Base-by-base conservation (phyloP, 345 rosid genomes). In the Cardamine chenopodiifolia region DNA sequence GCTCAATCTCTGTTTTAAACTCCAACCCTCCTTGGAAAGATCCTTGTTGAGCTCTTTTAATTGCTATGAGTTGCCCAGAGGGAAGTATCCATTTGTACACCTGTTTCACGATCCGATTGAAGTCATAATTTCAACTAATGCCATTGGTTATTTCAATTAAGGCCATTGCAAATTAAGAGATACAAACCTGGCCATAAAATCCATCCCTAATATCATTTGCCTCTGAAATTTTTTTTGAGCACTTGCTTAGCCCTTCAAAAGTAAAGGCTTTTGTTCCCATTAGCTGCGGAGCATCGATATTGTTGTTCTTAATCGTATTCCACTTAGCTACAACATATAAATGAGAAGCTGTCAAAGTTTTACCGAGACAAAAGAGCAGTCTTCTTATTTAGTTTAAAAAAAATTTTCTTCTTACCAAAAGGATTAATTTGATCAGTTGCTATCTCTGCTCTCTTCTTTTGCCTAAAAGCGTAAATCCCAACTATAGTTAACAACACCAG, bases 1-100 rank as follows among this genome's bases (percentile, higher is more conserved):
- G 92, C 77, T 90, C 96, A 39, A 86, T 86, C 83, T 88, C 93
- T 42, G 83, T 90, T 74, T 90, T 90, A 80, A 90, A 86, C 74
- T 88, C 93, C 3, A 69, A 47, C 25, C 81, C 86, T 12, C 96
- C 93, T 77, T 90, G 93, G 85, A 79, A 45, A 22, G 96, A 88
- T 74, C 88, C 96, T 66, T 74, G 85, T 47, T 86, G 83, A 69
- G 96, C 89, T 76, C 91, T 80, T 79, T 88, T 90, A 60, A 86
- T 83, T 26, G 93, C 96, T 34, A 86, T 39, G 19, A 85, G 35
- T 57, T 81, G 62, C 19, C 93, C 86, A 2, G 75, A n/a, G 4
- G 85, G 82, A 66, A 86, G 82, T 31, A 53, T 76, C 44, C 91
- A 93, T 77, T 82, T 83, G 63, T 88, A 90, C 56, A 90, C 96